Conservation (phyloP, 2,329 filamentous ascomycete species). For the Microcyclosporella mali region DNA sequence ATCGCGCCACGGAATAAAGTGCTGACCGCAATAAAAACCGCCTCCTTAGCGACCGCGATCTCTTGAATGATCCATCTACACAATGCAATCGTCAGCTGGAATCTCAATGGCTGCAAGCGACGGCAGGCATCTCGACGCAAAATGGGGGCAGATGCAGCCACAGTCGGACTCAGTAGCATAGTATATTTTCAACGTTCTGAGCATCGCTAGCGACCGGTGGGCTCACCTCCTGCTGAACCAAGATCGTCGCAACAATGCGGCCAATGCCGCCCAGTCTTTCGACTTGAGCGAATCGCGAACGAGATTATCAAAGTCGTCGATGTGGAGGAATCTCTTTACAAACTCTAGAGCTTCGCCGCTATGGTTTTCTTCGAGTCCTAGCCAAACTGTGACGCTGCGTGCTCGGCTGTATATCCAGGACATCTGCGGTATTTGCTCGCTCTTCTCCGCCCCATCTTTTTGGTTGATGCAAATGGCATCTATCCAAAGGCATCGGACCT, state of each 20-base stretch:
- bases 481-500: slow-evolving; percentile 2
- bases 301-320: slow-evolving; percentile 1
- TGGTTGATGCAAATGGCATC: slow-evolving; percentile 12
- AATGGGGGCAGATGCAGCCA: too few relatives aligned
- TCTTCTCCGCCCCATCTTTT: slow-evolving; percentile 4
- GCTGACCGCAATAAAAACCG: slow-evolving; percentile 18
- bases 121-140: too few relatives aligned
- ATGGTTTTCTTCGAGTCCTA: neutral
- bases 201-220: too few relatives aligned
- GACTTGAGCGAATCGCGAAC: neutral
- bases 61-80: slow-evolving; percentile 1
- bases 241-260: neutral
- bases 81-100: too few relatives aligned
- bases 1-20: slow-evolving; percentile 14
- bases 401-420: slow-evolving; percentile 6
- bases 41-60: slow-evolving; percentile 11
- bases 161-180: too few relatives aligned
- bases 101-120: too few relatives aligned
- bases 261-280: neutral
- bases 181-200: too few relatives aligned
- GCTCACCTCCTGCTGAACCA: neutral
- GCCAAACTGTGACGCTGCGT: slow-evolving; percentile 3
- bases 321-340: neutral
- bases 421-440: slow-evolving; percentile 6
- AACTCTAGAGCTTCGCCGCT: neutral